phyloP scores from a whole-genome alignment of 2,329 filamentous ascomycete species.

The Curvularia sp. region DNA sequence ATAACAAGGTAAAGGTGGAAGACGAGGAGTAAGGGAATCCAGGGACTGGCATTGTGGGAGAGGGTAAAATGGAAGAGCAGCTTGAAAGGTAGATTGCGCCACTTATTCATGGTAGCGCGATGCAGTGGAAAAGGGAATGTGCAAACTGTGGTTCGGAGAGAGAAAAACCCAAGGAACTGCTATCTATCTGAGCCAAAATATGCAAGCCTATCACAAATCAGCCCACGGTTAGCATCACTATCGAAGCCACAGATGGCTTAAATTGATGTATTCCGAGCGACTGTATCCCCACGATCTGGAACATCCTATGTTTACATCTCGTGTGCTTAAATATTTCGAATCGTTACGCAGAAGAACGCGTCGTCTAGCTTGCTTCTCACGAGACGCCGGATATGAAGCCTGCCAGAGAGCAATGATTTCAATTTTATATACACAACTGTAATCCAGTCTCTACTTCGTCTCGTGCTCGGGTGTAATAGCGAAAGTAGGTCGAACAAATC shows the following conservation, averaged over 20 bases:
- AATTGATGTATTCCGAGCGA: neutral
- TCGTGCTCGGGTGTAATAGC: slow-evolving; percentile 71
- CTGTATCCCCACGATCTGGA: slow-evolving; percentile 11
- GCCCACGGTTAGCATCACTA: neutral
- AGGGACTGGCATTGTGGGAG: neutral
- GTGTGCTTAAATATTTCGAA: slow-evolving; percentile 2
- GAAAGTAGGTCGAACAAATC: slow-evolving; percentile 76
- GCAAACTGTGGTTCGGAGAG: neutral
- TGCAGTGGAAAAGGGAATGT: neutral
- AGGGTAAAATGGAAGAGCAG: no score
- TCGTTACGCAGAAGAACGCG: neutral
- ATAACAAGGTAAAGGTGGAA: neutral
- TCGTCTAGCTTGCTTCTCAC: neutral
- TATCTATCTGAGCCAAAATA: slow-evolving; percentile 5
- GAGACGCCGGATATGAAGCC: neutral
- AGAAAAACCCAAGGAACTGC: slow-evolving; percentile 1
- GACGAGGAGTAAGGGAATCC: neutral
- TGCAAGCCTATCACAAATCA: neutral
- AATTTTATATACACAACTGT: slow-evolving; percentile 26
- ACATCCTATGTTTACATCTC: slow-evolving; percentile 11
- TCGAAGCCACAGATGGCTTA: neutral
- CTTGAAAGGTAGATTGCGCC: neutral
- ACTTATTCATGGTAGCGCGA: neutral
- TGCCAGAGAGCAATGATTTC: slow-evolving; percentile 1
- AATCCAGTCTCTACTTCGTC: slow-evolving; percentile 59